A percentile compares a stretch with the other conserved stretches of the same genome.
phyloP scores from a whole-genome alignment of 768 basidiomycete genomes.

The Trametes gibbosa region DNA sequence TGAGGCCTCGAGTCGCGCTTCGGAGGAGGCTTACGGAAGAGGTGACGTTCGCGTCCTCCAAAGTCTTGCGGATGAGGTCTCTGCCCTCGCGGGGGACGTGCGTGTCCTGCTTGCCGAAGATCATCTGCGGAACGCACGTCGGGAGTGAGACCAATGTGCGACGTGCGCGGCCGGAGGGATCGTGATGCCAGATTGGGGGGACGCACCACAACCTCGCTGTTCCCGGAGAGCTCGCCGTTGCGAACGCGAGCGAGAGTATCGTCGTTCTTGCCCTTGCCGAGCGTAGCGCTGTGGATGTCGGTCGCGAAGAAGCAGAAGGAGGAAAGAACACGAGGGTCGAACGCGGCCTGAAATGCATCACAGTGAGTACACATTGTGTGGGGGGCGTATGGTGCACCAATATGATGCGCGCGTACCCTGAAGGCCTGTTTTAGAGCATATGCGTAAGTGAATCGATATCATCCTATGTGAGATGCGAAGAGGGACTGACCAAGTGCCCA shows the following conservation, averaged over 20 bases:
- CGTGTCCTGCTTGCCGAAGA: slow-evolving; percentile 97
- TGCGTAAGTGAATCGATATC: slow-evolving; percentile 22
- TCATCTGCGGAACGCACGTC: slow-evolving; percentile 57
- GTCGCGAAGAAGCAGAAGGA: slow-evolving; percentile 96
- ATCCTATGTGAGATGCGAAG: slow-evolving; percentile 9
- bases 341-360: slow-evolving; percentile 61
- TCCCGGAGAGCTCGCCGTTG: slow-evolving; percentile 71
- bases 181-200: neutral
- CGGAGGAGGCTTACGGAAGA: slow-evolving; percentile 52
- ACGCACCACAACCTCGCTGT: slow-evolving; percentile 82
- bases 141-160: neutral
- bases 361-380: neutral
- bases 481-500: slow-evolving; percentile 68
- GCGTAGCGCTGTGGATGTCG: slow-evolving; percentile 83
- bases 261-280: slow-evolving; percentile 83
- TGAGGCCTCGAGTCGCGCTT: no score
- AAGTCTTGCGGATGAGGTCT: slow-evolving; percentile 74
- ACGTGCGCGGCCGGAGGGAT: no score
- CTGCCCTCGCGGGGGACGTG: slow-evolving; percentile 88
- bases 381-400: neutral
- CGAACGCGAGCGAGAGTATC: slow-evolving; percentile 73
- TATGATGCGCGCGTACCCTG: slow-evolving; percentile 34
- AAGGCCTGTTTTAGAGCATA: slow-evolving; percentile 39
- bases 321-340: slow-evolving; percentile 78
- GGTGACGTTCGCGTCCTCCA: slow-evolving; percentile 77